A percentile compares a stretch with the other conserved stretches of the same genome.
Conservation (phyloP, 2,329 filamentous ascomycete genomes). For the Plectosphaerella plurivora region DNA sequence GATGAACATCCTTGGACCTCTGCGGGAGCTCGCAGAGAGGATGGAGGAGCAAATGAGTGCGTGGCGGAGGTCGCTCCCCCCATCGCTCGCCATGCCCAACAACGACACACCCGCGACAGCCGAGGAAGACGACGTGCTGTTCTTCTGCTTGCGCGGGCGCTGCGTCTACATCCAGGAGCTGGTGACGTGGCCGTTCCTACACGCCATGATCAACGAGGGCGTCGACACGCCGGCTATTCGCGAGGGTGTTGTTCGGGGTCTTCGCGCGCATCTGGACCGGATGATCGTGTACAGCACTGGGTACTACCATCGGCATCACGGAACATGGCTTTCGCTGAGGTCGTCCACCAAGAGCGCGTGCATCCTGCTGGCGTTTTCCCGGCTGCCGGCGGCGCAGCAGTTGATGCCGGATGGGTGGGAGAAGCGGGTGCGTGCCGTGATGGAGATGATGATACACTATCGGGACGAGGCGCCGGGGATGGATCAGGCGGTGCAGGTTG, state of each 20-base stretch:
- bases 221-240: not conserved
- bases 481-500: not conserved
- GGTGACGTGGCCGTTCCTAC: conserved; percentile 37
- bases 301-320: conserved; percentile 37
- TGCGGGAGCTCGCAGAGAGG: conserved; percentile 19
- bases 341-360: conserved; percentile 33
- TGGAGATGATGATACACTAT: not conserved
- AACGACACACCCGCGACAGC: conserved; percentile 8
- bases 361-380: conserved; percentile 28
- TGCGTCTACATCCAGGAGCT: conserved; percentile 27
- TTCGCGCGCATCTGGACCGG: conserved; percentile 19
- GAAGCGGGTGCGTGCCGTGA: not conserved
- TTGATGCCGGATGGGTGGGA: not conserved
- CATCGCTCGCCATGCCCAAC: conserved; percentile 22
- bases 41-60: conserved; percentile 29
- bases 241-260: not conserved
- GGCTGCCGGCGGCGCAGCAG: not conserved
- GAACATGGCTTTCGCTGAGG: conserved; percentile 35
- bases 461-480: not conserved
- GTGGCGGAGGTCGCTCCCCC: conserved; percentile 31
- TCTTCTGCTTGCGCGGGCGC: conserved; percentile 35
- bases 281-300: conserved; percentile 30
- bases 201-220: conserved; percentile 16
- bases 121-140: conserved; percentile 27
- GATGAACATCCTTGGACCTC: conserved; percentile 19